phyloP scores from a whole-genome alignment of 2,329 filamentous ascomycete species.

The Apiospora arundinis region DNA sequence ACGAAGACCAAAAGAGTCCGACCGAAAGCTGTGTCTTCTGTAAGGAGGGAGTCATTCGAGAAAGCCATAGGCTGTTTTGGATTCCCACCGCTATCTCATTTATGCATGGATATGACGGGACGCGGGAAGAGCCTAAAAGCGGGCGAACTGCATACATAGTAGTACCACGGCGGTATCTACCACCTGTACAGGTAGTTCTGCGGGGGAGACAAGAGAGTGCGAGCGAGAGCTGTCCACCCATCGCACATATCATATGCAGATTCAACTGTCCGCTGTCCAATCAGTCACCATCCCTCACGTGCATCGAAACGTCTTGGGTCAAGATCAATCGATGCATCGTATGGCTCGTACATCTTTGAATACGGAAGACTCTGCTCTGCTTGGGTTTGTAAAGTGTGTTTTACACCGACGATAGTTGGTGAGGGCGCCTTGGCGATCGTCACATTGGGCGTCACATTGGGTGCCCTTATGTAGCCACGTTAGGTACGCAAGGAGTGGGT shows the following conservation, averaged over 20 bases:
- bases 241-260: not conserved
- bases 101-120: slow-evolving; percentile 20
- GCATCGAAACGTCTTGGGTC: not conserved
- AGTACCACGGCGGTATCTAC: slow-evolving; percentile 2
- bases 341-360: not conserved
- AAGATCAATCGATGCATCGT: not conserved
- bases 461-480: not conserved
- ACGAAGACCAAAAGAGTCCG: slow-evolving; percentile 14
- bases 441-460: not conserved
- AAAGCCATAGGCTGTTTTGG: slow-evolving; percentile 9
- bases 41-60: slow-evolving; percentile 6
- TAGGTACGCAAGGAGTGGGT: not conserved
- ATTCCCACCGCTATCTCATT: slow-evolving; percentile 19
- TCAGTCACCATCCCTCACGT: not conserved
- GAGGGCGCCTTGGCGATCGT: not conserved
- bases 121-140: slow-evolving; percentile 24
- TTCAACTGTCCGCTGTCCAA: not conserved
- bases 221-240: not conserved
- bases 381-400: not conserved
- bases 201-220: not conserved
- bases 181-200: not conserved
- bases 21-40: slow-evolving; percentile 13
- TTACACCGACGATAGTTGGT: not conserved
- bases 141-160: slow-evolving; percentile 23
- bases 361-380: not conserved